These are phyloP conservation scores for Hypholoma fasciculare DNA, from an alignment of 768 basidiomycete genomes.

Conservation along the genomic window DNA sequence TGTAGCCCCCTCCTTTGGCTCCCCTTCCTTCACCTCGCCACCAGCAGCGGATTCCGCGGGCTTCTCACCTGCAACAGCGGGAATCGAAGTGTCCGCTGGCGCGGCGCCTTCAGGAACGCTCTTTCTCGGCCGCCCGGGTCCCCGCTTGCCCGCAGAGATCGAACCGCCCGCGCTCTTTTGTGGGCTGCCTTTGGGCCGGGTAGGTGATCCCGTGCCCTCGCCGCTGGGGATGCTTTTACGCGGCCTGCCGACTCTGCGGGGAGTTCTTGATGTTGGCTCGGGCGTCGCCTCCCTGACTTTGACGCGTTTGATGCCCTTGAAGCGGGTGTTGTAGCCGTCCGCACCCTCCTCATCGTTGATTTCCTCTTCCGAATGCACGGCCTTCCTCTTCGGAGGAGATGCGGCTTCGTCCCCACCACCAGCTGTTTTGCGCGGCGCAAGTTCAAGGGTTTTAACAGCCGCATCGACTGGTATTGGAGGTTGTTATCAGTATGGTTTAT, in stretches of 20 bases:
- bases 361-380: background rate
- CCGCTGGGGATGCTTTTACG: slow-evolving; percentile 4
- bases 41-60: background rate
- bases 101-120: background rate
- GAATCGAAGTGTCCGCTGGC: background rate
- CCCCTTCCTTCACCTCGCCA: background rate
- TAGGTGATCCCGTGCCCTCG: background rate
- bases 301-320: slow-evolving; percentile 25
- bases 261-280: slow-evolving; percentile 1
- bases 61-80: background rate
- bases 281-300: slow-evolving; percentile 14
- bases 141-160: background rate
- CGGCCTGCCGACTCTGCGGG: slow-evolving; percentile 9
- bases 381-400: slow-evolving; percentile 8
- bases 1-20: background rate
- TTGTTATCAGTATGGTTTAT: background rate
- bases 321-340: slow-evolving; percentile 25
- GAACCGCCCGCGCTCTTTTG: background rate
- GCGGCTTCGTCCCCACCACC: background rate
- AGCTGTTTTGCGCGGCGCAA: slow-evolving; percentile 3
- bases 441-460: slow-evolving; percentile 10
- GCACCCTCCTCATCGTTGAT: slow-evolving; percentile 8
- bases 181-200: background rate
- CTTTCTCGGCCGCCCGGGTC: slow-evolving; percentile 10
- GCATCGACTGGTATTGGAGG: slow-evolving; percentile 12